Evolutionary conservation across 225 moss, liverwort and hornwort genomes (phyloP).

Genomic region (Polytrichum commune): DNA sequence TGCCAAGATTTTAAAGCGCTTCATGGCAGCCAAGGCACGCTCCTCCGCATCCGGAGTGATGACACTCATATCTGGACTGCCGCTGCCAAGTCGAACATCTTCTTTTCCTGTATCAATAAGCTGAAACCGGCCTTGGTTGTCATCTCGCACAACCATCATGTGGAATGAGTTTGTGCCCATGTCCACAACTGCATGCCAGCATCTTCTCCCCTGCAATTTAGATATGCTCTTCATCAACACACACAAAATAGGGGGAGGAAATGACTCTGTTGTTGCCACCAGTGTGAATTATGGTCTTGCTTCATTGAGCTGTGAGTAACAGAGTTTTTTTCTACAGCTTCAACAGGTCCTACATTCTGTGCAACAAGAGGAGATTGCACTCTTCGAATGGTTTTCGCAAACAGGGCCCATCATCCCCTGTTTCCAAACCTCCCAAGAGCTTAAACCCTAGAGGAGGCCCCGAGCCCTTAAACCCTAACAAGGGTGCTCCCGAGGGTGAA

Average conservation of each 20-base stretch:
- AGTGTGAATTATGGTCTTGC: no score
- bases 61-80: constrained; percentile 49
- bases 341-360: constrained; percentile 30
- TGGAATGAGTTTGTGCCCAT: constrained; percentile 70
- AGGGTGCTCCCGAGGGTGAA: no score
- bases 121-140: constrained; percentile 54
- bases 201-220: constrained; percentile 34
- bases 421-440: no score
- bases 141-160: constrained; percentile 67
- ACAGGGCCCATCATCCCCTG: no score
- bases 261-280: no score
- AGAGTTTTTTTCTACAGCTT: constrained; percentile 1
- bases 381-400: constrained; percentile 1
- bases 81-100: constrained; percentile 59
- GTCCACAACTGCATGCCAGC: constrained; percentile 62
- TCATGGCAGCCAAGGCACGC: constrained; percentile 54
- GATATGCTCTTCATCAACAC: neutral
- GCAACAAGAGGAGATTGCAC: constrained; percentile 14
- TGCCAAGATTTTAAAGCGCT: constrained; percentile 53
- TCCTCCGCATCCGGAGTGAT: constrained; percentile 50
- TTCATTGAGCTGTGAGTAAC: no score
- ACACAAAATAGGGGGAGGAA: no score
- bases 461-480: no score
- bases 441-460: no score
- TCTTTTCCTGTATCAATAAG: constrained; percentile 67